Base-by-base conservation (phyloP, 1,284 basidiomycete genomes). In the Ceratobasidium sp. region DNA sequence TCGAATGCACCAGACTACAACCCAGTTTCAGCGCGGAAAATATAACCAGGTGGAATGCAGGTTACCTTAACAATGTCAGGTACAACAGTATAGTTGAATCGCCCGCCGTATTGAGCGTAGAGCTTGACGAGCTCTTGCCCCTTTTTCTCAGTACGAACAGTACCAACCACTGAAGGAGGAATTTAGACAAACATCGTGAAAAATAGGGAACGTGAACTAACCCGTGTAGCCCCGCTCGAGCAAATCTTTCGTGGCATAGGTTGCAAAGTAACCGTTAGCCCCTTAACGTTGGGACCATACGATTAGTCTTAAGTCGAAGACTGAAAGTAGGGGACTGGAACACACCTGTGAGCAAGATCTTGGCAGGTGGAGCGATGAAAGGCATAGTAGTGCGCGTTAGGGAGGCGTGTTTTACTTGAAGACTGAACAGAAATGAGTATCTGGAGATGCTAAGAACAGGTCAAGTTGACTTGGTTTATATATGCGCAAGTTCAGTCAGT, bases 1-100 rank as follows among this genome's bases (percentile, higher is more conserved):
- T 70, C 67, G n/a, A 70, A 70, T n/a, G 67, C 67, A 23, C 67
- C 55, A 26, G 67, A 8, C 67, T 70, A 43, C 7, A 26, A 2
- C 52, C 14, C 13, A 6, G 43, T 30, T 32, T 46, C 21, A 38
- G 35, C 35, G 35, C 35, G 35, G 35, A 11, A 11, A 4, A 11
- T 38, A 38, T 38, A 4, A 38, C 35, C 35, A 38, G 35, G 35
- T 38, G 35, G 35, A 11, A 7, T 1, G 18, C 28, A 38, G 52
- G 5, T 54, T 16, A 58, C 55, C 35, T 58, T 58, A 18, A n/a
- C 30, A 18, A 58, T 58, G n/a, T 58, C 55, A 18, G 55, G 55
- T 2, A 58, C 55, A 2, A 58, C 32, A 4, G 32, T 18, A 26
- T 58, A 58, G 35, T 8, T 38, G 32, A 58, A 41, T 26, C 38